Evolutionary conservation across 2,329 filamentous ascomycete genomes (phyloP).

Genomic region (Neobulgaria alba): DNA sequence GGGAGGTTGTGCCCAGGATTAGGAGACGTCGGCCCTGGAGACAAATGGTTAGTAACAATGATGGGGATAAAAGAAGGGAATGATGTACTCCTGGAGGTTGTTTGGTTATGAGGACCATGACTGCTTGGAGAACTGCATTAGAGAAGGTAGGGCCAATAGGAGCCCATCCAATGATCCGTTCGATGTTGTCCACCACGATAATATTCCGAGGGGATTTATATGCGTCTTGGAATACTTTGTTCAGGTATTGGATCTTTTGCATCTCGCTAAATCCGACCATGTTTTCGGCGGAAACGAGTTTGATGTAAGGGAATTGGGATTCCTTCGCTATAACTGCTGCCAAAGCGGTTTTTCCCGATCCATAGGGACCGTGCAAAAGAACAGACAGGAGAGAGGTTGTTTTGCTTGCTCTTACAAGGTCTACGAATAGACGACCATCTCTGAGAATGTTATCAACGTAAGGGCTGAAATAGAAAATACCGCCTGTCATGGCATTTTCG

Average conservation of each 20-base stretch:
- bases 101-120: constrained; percentile 59
- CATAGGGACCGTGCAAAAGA: constrained; percentile 74
- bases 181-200: constrained; percentile 89
- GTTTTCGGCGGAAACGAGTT: constrained; percentile 75
- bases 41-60: constrained; percentile 12
- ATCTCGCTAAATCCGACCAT: constrained; percentile 76
- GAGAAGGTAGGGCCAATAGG: constrained; percentile 85
- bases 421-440: constrained; percentile 69
- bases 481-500: constrained; percentile 62
- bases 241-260: constrained; percentile 78
- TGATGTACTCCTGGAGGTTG: constrained; percentile 49
- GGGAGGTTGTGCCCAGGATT: constrained; percentile 83
- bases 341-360: constrained; percentile 83
- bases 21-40: constrained; percentile 71
- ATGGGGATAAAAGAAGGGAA: not conserved
- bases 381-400: constrained; percentile 68
- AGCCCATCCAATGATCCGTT: constrained; percentile 88
- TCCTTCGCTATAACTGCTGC: constrained; percentile 80
- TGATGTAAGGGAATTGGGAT: constrained; percentile 87
- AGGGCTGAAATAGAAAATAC: constrained; percentile 73
- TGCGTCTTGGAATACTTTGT: constrained; percentile 83
- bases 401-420: constrained; percentile 68
- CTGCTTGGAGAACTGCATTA: constrained; percentile 58
- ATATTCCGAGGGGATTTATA: constrained; percentile 88
- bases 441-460: constrained; percentile 69